Conservation (phyloP, 176 grass and related monocot species). For the Oryza longistaminata region DNA sequence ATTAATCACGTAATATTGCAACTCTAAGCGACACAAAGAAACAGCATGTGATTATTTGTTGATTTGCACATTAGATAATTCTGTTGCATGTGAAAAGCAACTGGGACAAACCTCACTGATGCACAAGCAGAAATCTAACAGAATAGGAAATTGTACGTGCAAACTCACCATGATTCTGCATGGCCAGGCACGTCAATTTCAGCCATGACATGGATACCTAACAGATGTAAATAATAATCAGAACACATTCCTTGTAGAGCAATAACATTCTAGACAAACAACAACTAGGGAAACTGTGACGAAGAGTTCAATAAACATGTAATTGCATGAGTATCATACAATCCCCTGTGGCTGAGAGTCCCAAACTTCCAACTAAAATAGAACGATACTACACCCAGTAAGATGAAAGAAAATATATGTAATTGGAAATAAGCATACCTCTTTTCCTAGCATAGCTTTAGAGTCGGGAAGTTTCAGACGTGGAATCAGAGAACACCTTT, state of each 20-base stretch:
- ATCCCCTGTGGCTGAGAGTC: not conserved
- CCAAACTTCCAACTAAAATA: not conserved
- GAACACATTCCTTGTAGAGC: not conserved
- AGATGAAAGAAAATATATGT: not conserved
- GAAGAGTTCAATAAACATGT: not conserved
- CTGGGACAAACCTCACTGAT: not conserved
- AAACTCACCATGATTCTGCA: slow-evolving; percentile 87
- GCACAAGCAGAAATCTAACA: not conserved
- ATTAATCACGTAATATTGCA: not conserved
- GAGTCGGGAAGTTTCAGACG: slow-evolving; percentile 36
- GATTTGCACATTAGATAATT: not conserved
- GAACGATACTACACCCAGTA: not conserved
- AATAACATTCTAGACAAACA: not conserved
- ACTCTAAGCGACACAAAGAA: not conserved
- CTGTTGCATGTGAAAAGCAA: not conserved
- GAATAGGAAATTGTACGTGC: not conserved
- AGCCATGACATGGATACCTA: slow-evolving; percentile 93
- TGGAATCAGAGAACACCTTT: slow-evolving; percentile 41
- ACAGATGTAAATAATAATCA: slow-evolving; percentile 34
- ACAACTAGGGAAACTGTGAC: not conserved
- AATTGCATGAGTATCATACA: not conserved
- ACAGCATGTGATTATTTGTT: not conserved
- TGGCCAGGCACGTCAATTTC: slow-evolving; percentile 90
- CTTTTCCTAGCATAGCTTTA: slow-evolving; percentile 90
- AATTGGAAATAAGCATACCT: slow-evolving; percentile 57